Conservation (phyloP, 768 basidiomycete species). For the Paxillus rubicundulus region DNA sequence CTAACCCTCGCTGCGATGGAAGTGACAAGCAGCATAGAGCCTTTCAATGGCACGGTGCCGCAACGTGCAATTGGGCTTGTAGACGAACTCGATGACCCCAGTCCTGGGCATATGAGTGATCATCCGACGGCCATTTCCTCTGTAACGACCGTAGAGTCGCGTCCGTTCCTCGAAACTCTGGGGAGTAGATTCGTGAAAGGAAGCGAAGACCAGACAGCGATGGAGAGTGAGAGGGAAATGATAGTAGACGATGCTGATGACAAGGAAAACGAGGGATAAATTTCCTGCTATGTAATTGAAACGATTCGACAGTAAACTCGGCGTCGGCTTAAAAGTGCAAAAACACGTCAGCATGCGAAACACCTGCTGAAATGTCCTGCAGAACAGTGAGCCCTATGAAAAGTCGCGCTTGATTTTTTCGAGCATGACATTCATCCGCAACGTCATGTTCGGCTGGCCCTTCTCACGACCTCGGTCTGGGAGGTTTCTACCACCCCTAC, state of each 20-base stretch:
- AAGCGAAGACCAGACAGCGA: conserved; percentile 31
- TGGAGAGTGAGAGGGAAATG: conserved; percentile 39
- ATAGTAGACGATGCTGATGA: conserved; percentile 40
- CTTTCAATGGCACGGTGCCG: conserved; percentile 34
- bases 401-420: conserved; percentile 77
- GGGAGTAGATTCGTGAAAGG: conserved; percentile 64
- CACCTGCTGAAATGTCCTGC: conserved; percentile 1
- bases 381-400: conserved; percentile 27
- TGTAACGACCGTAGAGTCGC: conserved; percentile 49
- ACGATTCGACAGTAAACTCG: not conserved
- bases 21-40: conserved; percentile 32
- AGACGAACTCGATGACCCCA: conserved; percentile 82
- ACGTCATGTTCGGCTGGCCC: conserved; percentile 74
- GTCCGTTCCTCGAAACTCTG: conserved; percentile 55
- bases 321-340: not conserved
- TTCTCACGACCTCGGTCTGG: conserved; percentile 31
- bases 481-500: conserved; percentile 32
- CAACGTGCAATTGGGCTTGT: conserved; percentile 70
- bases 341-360: not conserved
- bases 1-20: conserved; percentile 47
- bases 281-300: not conserved
- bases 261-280: conserved; percentile 55
- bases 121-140: conserved; percentile 68
- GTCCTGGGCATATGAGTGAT: conserved; percentile 82
- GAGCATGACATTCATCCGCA: conserved; percentile 83